These are phyloP conservation scores for Gymnopilus dilepis DNA, from an alignment of 768 basidiomycete species.

Conservation along the genomic window DNA sequence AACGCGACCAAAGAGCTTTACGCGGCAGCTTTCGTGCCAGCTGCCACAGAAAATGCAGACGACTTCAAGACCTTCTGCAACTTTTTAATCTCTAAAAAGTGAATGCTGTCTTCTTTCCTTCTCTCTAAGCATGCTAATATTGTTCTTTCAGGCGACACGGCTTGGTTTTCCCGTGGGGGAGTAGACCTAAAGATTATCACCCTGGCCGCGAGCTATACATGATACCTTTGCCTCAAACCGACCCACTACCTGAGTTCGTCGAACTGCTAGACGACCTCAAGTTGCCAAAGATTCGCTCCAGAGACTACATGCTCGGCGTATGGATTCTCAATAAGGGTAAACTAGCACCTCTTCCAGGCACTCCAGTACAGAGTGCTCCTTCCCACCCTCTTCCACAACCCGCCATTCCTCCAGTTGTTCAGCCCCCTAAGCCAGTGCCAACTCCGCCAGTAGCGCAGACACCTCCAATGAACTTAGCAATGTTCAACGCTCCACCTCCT, in stretches of 20 bases:
- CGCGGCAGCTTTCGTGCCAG: constrained; percentile 74
- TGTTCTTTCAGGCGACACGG: constrained; percentile 71
- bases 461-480: constrained; percentile 10
- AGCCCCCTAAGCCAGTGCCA: constrained; percentile 9
- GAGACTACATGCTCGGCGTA: constrained; percentile 77
- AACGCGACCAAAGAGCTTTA: constrained; percentile 80
- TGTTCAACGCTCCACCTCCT: constrained; percentile 20
- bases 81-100: constrained; percentile 78
- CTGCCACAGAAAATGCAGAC: constrained; percentile 44
- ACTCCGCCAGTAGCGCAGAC: constrained; percentile 23
- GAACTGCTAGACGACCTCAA: constrained; percentile 80
- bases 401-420: not conserved
- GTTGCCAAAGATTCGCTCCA: constrained; percentile 66
- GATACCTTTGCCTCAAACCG: constrained; percentile 69
- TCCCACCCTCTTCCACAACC: constrained; percentile 21
- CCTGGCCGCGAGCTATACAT: constrained; percentile 90
- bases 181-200: constrained; percentile 69
- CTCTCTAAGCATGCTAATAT: constrained; percentile 5
- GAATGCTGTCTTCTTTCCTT: constrained; percentile 13
- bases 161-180: constrained; percentile 86
- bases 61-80: constrained; percentile 67
- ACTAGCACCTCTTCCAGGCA: constrained; percentile 53
- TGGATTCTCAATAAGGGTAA: constrained; percentile 88
- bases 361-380: constrained; percentile 26
- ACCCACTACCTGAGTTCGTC: constrained; percentile 82